These are phyloP conservation scores for Gigaspora rosea DNA, from an alignment of 192 early-diverging fungal species.

Conservation along the genomic window DNA sequence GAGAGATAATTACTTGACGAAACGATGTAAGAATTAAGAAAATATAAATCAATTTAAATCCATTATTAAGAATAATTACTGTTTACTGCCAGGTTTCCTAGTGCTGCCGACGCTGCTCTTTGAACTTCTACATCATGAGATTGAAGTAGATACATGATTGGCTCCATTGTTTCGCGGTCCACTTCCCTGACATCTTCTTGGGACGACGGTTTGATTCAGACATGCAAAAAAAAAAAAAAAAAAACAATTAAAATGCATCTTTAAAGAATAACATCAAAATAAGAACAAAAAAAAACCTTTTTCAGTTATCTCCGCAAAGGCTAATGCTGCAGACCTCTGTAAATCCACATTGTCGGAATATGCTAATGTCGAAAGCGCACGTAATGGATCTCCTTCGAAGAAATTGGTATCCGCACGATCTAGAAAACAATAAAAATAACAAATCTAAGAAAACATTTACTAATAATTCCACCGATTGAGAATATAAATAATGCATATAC, in stretches of 20 bases:
- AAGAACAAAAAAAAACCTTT: constrained; percentile 51
- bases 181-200: constrained; percentile 73
- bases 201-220: not conserved
- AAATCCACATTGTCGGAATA: constrained; percentile 84
- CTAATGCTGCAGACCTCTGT: constrained; percentile 83
- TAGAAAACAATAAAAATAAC: constrained; percentile 34
- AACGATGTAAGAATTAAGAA: not conserved
- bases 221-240: not conserved
- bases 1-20: constrained; percentile 1
- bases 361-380: constrained; percentile 78
- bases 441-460: not conserved
- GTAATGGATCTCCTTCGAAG: constrained; percentile 78
- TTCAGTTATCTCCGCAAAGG: constrained; percentile 90
- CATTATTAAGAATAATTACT: constrained; percentile 45
- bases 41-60: not conserved
- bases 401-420: constrained; percentile 81
- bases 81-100: constrained; percentile 88
- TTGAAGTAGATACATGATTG: constrained; percentile 79
- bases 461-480: not conserved
- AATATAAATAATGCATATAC: not conserved
- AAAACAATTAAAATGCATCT: constrained; percentile 12
- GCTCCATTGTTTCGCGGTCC: constrained; percentile 74
- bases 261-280: not conserved
- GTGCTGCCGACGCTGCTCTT: constrained; percentile 79
- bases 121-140: constrained; percentile 85